Percentiles rank a stretch among this genome's conserved stretches.
phyloP scores from a whole-genome alignment of 176 grass and related monocot genomes.

The Zoysia pacifica region DNA sequence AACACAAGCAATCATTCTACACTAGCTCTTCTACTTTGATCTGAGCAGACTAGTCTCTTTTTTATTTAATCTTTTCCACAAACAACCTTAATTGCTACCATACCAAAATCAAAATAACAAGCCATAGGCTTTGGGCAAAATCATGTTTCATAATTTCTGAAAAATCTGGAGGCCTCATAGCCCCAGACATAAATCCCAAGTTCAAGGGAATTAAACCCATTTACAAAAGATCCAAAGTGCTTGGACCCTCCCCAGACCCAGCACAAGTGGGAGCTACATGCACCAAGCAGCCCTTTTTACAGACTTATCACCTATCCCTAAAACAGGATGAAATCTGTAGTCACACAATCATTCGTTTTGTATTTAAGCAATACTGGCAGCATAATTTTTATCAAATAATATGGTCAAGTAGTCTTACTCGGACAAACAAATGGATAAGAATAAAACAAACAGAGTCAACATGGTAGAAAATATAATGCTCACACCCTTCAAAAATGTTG shows the following conservation, averaged over 20 bases:
- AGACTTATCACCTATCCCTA: not conserved
- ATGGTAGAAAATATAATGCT: not conserved
- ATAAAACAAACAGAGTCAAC: not conserved
- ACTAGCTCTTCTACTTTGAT: not conserved
- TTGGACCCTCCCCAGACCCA: no score
- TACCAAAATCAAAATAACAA: not conserved
- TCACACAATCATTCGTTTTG: not conserved
- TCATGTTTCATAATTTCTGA: not conserved
- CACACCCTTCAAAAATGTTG: not conserved
- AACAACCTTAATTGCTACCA: not conserved
- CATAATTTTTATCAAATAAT: not conserved
- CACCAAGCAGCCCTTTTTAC: not conserved
- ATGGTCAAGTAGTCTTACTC: not conserved
- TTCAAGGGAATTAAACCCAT: not conserved
- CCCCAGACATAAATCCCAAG: not conserved
- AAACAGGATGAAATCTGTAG: constrained; percentile 7
- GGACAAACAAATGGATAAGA: not conserved
- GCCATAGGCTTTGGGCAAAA: not conserved
- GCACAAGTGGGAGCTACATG: no score
- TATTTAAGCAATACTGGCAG: constrained; percentile 3
- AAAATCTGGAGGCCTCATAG: not conserved
- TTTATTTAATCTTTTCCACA: constrained; percentile 1
- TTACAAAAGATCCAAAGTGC: no score
- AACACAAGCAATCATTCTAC: constrained; percentile 2
- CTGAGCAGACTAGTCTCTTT: not conserved